These are phyloP conservation scores for Acarospora socialis DNA, from an alignment of 2,329 filamentous ascomycete genomes.

Conservation along the genomic window DNA sequence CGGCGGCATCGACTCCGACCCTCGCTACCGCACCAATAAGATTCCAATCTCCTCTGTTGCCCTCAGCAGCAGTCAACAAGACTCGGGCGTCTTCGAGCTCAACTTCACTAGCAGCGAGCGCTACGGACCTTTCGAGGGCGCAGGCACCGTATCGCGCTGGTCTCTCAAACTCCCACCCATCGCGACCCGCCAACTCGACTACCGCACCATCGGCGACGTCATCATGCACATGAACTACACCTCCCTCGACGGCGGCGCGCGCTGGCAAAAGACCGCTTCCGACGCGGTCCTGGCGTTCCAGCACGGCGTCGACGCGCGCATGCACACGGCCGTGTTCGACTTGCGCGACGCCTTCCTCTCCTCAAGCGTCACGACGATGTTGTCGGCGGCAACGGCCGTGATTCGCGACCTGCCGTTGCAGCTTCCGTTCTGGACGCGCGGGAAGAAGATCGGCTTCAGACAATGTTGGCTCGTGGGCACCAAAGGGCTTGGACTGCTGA, in stretches of 20 bases:
- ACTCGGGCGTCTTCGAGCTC: constrained; percentile 25
- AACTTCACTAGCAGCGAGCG: constrained; percentile 18
- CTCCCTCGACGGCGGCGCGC: constrained; percentile 19
- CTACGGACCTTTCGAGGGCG: constrained; percentile 26
- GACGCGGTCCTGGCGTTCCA: constrained; percentile 4
- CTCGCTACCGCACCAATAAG: constrained; percentile 12
- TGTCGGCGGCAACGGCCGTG: no score
- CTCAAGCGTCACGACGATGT: no score
- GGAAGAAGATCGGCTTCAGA: no score
- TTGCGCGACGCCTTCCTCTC: no score
- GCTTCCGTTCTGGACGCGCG: no score
- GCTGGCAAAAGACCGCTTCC: constrained; percentile 12
- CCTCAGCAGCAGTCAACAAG: constrained; percentile 15
- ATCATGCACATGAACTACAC: constrained; percentile 26
- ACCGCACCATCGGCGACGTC: constrained; percentile 22
- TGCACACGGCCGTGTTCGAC: no score
- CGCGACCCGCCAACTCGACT: constrained; percentile 20
- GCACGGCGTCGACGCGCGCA: no score
- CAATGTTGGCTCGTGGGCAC: no score
- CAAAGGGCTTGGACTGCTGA: no score
- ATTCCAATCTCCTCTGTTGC: constrained; percentile 20
- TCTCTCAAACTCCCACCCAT: constrained; percentile 19
- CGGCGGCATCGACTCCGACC: constrained; percentile 5
- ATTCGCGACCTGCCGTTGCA: no score
- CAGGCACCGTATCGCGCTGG: constrained; percentile 24